Base-by-base conservation (phyloP, 208 protist species). In the Phytomonas sp. region DNA sequence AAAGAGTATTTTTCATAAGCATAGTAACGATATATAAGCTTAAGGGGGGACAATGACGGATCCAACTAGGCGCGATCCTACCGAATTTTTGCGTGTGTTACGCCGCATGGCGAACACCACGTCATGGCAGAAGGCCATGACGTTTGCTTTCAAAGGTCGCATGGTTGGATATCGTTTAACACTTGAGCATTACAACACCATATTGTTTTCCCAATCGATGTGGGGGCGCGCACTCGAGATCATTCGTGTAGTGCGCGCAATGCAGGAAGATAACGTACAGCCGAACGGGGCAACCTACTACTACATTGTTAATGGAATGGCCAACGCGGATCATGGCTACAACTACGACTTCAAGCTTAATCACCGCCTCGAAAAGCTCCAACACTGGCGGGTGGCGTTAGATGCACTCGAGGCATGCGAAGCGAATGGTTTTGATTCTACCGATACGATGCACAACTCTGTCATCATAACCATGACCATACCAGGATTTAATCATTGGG, bases 291-390 rank as follows among this genome's bases (percentile, higher is more conserved):
- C 87, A 20, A 92, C 83, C 9, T 96, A 96, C 75, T 96, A 96
- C 75, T 96, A 96, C 77, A 89, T 96, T 51, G 81, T 88, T 20
- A 96, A 96, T 66, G 91, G 91, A 40, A 96, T 96, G 91, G 88
- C 88, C 51, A 96, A 96, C 77, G 91, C 87, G 17, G 88, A 96
- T 51, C 91, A 96, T 66, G 91, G 91, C 46, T 96, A 89, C 76
- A 92, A 93, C 77, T 94, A 84, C 73, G 91, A 96, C 71, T 96
- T 96, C 68, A 92, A 93, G 70, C 78, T 96, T 34, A 96, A 96
- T 73, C 81, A 84, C 68, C 81, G 88, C 9, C 78, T 96, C 26
- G 86, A 93, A 75, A 85, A 83, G 71, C 77, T 96, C 68, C 91
- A 96, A 76, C 91, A 96, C 78, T 96, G 91, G 89, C 84, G 91